A percentile compares a stretch with the other conserved stretches of the same genome.
Conservation (phyloP, 2,329 filamentous ascomycete genomes). For the Cladosporium sp. region DNA sequence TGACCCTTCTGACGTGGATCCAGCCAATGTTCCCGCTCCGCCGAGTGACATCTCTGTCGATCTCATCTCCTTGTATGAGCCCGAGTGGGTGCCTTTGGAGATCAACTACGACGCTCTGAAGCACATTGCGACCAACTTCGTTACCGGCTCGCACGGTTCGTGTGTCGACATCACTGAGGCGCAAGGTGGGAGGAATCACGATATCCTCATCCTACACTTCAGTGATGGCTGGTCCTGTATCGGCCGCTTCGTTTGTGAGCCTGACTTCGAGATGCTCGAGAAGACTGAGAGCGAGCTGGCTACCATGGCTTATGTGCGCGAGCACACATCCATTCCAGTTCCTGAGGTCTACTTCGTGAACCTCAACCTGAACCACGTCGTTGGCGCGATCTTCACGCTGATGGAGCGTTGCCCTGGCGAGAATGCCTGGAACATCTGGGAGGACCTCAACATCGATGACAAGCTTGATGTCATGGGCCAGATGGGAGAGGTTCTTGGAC, state of each 20-base stretch:
- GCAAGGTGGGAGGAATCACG: constrained; percentile 5
- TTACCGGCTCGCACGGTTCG: constrained; percentile 9
- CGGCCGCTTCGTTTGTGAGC: constrained; percentile 13
- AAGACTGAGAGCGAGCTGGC: constrained; percentile 15
- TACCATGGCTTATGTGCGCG: constrained; percentile 13
- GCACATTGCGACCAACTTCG: constrained; percentile 13
- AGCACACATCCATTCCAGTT: constrained; percentile 16
- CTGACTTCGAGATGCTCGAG: not conserved
- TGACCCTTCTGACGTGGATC: too few species aligned
- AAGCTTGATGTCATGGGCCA: constrained; percentile 10
- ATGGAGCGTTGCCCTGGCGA: constrained; percentile 14
- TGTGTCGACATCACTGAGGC: constrained; percentile 5
- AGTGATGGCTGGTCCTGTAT: constrained; percentile 18
- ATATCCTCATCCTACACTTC: constrained; percentile 11
- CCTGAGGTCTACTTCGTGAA: constrained; percentile 16
- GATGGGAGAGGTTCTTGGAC: not conserved
- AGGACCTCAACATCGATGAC: constrained; percentile 4
- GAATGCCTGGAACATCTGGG: constrained; percentile 8
- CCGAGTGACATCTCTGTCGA: too few species aligned
- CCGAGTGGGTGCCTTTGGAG: not conserved
- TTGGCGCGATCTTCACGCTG: constrained; percentile 16
- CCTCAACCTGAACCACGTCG: constrained; percentile 12
- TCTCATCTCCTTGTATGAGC: too few species aligned
- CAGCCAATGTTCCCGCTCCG: too few species aligned
- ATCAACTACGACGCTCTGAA: constrained; percentile 18